Percentiles rank a stretch among this genome's conserved stretches.
These are phyloP conservation scores for Nepenthes alata DNA, from an alignment of 179 eudicot species.

Conservation along the genomic window DNA sequence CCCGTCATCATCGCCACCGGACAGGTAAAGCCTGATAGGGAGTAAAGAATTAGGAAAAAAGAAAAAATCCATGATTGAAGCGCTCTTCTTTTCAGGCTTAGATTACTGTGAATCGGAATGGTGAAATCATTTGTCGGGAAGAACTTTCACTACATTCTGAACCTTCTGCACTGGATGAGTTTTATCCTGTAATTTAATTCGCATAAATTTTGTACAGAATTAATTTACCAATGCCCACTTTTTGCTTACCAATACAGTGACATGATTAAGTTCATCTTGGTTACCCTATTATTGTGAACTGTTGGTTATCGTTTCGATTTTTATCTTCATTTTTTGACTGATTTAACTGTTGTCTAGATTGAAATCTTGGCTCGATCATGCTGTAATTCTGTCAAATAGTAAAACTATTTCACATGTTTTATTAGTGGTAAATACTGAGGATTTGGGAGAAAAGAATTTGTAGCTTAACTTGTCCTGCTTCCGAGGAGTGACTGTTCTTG, in stretches of 20 bases:
- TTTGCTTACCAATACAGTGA: neutral
- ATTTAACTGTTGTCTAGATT: too few relatives aligned
- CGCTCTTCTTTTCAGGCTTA: neutral
- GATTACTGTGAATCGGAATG: neutral
- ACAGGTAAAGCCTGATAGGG: slow-evolving; percentile 32
- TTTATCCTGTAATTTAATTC: too few relatives aligned
- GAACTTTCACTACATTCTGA: too few relatives aligned
- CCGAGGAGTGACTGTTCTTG: too few relatives aligned
- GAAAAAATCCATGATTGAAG: neutral
- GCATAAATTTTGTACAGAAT: neutral
- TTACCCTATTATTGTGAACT: neutral
- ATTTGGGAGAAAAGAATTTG: too few relatives aligned
- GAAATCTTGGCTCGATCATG: neutral
- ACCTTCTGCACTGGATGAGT: too few relatives aligned
- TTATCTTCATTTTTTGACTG: neutral
- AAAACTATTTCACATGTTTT: too few relatives aligned
- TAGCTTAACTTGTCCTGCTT: too few relatives aligned
- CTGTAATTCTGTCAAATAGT: too few relatives aligned
- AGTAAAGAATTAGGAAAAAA: neutral
- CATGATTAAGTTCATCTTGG: too few relatives aligned
- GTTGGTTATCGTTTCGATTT: neutral
- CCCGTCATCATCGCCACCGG: slow-evolving; percentile 82
- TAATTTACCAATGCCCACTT: neutral
- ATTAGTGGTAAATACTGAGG: too few relatives aligned
- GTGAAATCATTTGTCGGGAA: neutral